These are phyloP conservation scores for Bocquillonia castaneifolia DNA, from an alignment of 441 rosid species.

Conservation along the genomic window DNA sequence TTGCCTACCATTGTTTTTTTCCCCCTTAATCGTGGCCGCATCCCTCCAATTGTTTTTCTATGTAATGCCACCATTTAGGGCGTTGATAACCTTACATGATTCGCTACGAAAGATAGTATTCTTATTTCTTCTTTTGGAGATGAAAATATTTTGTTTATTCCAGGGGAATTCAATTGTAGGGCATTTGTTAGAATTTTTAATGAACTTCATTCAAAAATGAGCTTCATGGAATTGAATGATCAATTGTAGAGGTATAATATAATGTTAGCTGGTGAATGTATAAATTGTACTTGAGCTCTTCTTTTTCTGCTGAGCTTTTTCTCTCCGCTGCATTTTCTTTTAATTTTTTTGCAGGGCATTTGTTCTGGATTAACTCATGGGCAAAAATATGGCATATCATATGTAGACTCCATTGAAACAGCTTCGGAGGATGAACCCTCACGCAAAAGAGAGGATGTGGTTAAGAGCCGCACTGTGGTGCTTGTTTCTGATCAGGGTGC, in stretches of 20 bases:
- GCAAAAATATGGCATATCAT: slow-evolving; percentile 68
- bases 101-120: not conserved
- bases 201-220: not conserved
- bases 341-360: slow-evolving; percentile 49
- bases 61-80: not conserved
- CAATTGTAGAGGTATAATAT: not conserved
- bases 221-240: not conserved
- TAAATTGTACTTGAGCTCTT: not conserved
- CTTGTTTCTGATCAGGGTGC: slow-evolving; percentile 34
- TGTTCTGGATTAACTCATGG: slow-evolving; percentile 86
- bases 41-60: not conserved
- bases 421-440: slow-evolving; percentile 32
- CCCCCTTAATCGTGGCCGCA: not conserved
- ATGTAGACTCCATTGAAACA: slow-evolving; percentile 33
- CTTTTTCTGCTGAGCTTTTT: not conserved
- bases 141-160: not conserved
- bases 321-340: not conserved
- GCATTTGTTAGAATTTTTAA: not conserved
- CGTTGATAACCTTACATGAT: too few species aligned
- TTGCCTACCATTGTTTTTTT: not conserved
- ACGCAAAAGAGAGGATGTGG: slow-evolving; percentile 28
- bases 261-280: not conserved
- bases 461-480: slow-evolving; percentile 36
- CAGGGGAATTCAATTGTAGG: not conserved
- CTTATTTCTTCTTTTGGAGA: not conserved